These are phyloP conservation scores for Aurifilum marmelostoma DNA, from an alignment of 2,329 filamentous ascomycete genomes.

Conservation along the genomic window DNA sequence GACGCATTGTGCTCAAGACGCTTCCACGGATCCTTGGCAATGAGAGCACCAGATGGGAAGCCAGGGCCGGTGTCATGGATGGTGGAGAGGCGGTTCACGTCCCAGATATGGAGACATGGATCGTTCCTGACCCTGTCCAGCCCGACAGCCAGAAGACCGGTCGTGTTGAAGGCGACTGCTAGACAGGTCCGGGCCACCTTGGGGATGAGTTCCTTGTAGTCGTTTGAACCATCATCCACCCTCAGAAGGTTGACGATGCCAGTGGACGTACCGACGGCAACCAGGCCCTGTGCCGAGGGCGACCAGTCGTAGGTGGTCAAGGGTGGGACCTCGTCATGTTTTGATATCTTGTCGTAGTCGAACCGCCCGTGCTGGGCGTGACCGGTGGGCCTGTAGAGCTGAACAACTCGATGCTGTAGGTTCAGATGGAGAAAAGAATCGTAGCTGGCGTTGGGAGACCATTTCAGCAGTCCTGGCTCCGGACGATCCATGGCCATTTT, in stretches of 20 bases:
- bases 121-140: conserved; percentile 82
- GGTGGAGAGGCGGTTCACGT: conserved; percentile 65
- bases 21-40: conserved; percentile 60
- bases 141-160: conserved; percentile 74
- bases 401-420: conserved; percentile 63
- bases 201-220: conserved; percentile 67
- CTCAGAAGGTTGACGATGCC: conserved; percentile 76
- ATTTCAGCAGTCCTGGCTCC: conserved; percentile 66
- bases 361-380: conserved; percentile 60
- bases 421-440: conserved; percentile 69
- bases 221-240: conserved; percentile 71
- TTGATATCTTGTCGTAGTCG: conserved; percentile 59
- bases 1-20: conserved; percentile 68
- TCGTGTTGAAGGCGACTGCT: conserved; percentile 77
- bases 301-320: conserved; percentile 71
- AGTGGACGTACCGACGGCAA: conserved; percentile 75
- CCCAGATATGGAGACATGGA: conserved; percentile 81
- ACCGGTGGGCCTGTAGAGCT: conserved; percentile 65
- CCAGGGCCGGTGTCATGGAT: conserved; percentile 50
- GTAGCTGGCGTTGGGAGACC: conserved; percentile 62
- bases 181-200: conserved; percentile 80
- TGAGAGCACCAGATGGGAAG: conserved; percentile 52
- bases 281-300: conserved; percentile 62
- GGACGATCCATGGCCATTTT: conserved; percentile 56
- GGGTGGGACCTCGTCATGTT: conserved; percentile 65